Evolutionary conservation across 345 rosid species (phyloP), one percentile per base, ranked within the genome.

Genomic region (Lagerstroemia speciosa): DNA sequence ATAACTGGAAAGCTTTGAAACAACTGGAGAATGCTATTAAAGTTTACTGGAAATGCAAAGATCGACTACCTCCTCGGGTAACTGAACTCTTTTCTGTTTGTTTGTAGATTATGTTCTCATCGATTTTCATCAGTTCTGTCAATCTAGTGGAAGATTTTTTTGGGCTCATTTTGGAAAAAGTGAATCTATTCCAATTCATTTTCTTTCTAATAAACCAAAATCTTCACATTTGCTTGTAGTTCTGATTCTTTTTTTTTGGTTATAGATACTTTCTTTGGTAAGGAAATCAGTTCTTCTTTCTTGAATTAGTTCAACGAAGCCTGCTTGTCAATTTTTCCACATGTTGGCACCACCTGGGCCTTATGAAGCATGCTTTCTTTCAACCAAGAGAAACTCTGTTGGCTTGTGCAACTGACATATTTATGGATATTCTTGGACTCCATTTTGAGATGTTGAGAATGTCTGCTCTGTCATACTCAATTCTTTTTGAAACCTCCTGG

Each of bases 41-140:
- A 79, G 89, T 90, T 62, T 90, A 90, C 37, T 87, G 98, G 97
- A 75, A 74, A 38, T 78, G 89, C 10, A 93, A 87, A 76, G 97
- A 93, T 78, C 86, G 89, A 57, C 74, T 89, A 76, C 98, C 98
- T 29, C 98, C 98, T 71, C 80, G 96, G 82, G 98, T 90, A 88
- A 33, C 64, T 37, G 22, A 8, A 6, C 27, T 55, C 41, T 29
- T 20, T 32, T 12, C 4, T 17, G 46, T 58, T 30, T 15, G 24
- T 37, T 12, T 3, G 4, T 19, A 2, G 30, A 3, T 70, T 33
- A 29, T 70, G 24, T 0, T 0, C 32, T 68, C 46, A 11, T 57
- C 48, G 32, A 33, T n/a, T n/a, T n/a, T n/a, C n/a, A n/a, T n/a
- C n/a, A n/a, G n/a, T n/a, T n/a, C n/a, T n/a, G n/a, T n/a, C n/a